Evolutionary conservation across 148 eudicot genomes (phyloP).

Genomic region (Chenopodium formosanum): DNA sequence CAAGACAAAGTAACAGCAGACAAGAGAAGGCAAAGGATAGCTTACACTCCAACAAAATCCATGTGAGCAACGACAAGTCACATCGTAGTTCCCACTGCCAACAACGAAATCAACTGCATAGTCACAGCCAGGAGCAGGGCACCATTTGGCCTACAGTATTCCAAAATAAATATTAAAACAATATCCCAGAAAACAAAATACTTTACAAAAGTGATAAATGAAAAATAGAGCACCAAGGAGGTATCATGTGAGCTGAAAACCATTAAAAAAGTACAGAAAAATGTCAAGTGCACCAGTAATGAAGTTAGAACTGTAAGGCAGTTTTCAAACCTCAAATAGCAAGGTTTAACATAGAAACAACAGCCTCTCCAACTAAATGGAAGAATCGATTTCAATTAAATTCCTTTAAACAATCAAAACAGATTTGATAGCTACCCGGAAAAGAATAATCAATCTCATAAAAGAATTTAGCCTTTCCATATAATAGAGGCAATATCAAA

Average conservation of each 20-base stretch:
- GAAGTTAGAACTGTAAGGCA: not conserved
- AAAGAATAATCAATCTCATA: not conserved
- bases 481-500: not conserved
- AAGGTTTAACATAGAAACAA: not conserved
- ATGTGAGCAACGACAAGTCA: slow-evolving; percentile 67
- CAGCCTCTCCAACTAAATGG: not conserved
- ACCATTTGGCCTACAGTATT: slow-evolving; percentile 72
- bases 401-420: not conserved
- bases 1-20: not conserved
- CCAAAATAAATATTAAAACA: not conserved
- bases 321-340: not conserved
- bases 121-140: slow-evolving; percentile 94
- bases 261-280: not conserved
- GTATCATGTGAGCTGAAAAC: not conserved
- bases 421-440: not conserved
- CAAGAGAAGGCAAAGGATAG: slow-evolving; percentile 4
- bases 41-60: slow-evolving; percentile 93
- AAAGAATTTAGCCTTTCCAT: not conserved
- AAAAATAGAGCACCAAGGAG: not conserved
- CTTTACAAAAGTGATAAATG: not conserved
- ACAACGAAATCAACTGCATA: slow-evolving; percentile 71
- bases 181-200: not conserved
- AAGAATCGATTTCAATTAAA: not conserved
- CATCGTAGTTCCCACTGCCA: slow-evolving; percentile 76
- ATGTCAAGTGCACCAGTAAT: not conserved